Evolutionary conservation across 2,329 filamentous ascomycete genomes (phyloP), one percentile per base, ranked within the genome.

Genomic region (Fusarium sp.): DNA sequence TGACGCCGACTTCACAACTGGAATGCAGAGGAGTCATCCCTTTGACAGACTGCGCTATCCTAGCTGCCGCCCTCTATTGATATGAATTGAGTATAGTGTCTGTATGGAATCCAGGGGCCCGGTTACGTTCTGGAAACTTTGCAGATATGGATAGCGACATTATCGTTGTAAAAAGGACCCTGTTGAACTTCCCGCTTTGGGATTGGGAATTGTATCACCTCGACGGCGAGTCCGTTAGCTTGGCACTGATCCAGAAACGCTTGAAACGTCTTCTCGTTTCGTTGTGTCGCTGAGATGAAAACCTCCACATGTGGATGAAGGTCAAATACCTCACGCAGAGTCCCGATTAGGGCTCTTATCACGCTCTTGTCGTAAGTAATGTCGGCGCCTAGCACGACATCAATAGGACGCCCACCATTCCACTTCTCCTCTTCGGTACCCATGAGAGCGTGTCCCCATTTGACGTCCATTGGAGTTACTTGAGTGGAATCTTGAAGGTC

Each of bases 371-470:
- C 93, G 81, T 95, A 96, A 2, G 92, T 95, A 81, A 96, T 89
- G 80, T 96, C 93, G 39, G 93, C 92, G 8, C 93, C 94, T 35
- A 96, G 82, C 6, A 95, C 87, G 9, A 94, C 82, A 79, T 95
- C 91, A 49, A 90, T 80, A 6, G 79, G 75, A 9, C 79, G 77
- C 24, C 84, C 85, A 26, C 83, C 83, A 73, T 87, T 86, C 87
- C 88, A 88, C 51, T 81, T 80, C 59, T 85, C 78, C 60, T 90
- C 87, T 80, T 91, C 91, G 0, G 86, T 88, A 8, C 87, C 89
- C 54, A 89, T 81, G 8, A 91, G 80, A 0, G 87, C 87, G 69
- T 88, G 84, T 2, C 92, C 92, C 92, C 92, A 94, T 79, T 86
- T 87, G 38, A 94, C 79, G 7, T 91, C 86, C 80, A 87, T 89